phyloP scores from a whole-genome alignment of 352 stramenopile genomes.

The Phytophthora brassicae region DNA sequence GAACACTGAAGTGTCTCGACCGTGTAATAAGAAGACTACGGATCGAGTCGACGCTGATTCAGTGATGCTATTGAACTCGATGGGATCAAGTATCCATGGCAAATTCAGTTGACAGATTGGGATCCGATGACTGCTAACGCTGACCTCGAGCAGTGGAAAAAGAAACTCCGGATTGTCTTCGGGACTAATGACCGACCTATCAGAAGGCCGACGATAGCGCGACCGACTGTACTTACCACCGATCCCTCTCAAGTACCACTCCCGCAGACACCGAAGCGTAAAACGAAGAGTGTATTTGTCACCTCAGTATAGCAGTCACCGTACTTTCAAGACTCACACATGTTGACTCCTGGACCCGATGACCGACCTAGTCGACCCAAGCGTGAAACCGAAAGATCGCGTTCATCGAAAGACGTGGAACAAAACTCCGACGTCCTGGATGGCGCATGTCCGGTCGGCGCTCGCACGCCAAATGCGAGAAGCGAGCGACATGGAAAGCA shows the following conservation, averaged over 20 bases:
- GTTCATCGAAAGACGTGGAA: neutral
- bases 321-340: conserved; percentile 10
- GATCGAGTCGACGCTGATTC: neutral
- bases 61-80: neutral
- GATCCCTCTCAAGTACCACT: too few relatives aligned
- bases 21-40: neutral
- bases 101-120: neutral
- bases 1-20: too few relatives aligned
- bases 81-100: neutral
- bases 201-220: neutral
- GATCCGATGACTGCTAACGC: neutral
- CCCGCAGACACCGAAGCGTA: too few relatives aligned
- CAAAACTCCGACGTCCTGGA: neutral
- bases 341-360: neutral
- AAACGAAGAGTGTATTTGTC: too few relatives aligned
- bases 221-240: too few relatives aligned
- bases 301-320: neutral
- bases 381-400: neutral
- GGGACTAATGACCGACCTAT: neutral
- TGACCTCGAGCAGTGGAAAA: conserved; percentile 7
- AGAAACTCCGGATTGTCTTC: neutral
- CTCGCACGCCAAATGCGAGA: too few relatives aligned
- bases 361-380: neutral
- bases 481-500: too few relatives aligned
- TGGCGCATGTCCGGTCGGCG: too few relatives aligned